Evolutionary conservation across 2,329 filamentous ascomycete species (phyloP), one percentile per base, ranked within the genome.

Genomic region (Colletotrichum navitas): DNA sequence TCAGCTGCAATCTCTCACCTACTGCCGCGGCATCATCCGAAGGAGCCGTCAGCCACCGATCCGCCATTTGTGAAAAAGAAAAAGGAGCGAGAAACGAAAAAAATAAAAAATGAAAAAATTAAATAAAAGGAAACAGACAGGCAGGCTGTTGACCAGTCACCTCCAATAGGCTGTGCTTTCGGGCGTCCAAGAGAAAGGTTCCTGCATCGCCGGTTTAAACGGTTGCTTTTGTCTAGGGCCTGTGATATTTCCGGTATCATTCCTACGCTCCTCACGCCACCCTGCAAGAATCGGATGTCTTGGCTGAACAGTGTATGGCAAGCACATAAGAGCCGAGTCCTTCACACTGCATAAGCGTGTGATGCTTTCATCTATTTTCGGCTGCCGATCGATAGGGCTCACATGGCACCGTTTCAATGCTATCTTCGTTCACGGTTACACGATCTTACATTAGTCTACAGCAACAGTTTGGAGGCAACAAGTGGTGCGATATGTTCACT

Each of bases 271-370:
- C 16, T 63, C 18, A 34, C 16, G 49, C 61, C 49, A 55, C 49
- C 6, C 36, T 39, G 36, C 49, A 36, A 14, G 8, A n/a, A 18
- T n/a, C 14, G 18, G 18, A 18, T 6, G 21, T 26, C 32, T n/a
- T 21, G 21, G 43, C 7, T 49, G 45, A 62, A 21, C 45, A 12
- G 24, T 34, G 49, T 36, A 43, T 63, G 61, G 49, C 36, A 45
- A 63, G 61, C 26, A 34, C 24, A 45, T 16, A 11, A 43, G 34
- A 34, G 24, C 26, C 47, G 43, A 32, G 43, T 16, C 26, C 49
- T 24, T 63, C 49, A 54, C 49, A 55, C 21, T 55, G 61, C 61
- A 63, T 63, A 63, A 63, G 61, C 61, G 61, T 14, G 34, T 24
- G 45, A 26, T 26, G 29, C 1, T 7, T 16, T 32, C n/a, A n/a